These are phyloP conservation scores for Buddleja alternifolia DNA, from an alignment of 257 asterid genomes.

Conservation along the genomic window DNA sequence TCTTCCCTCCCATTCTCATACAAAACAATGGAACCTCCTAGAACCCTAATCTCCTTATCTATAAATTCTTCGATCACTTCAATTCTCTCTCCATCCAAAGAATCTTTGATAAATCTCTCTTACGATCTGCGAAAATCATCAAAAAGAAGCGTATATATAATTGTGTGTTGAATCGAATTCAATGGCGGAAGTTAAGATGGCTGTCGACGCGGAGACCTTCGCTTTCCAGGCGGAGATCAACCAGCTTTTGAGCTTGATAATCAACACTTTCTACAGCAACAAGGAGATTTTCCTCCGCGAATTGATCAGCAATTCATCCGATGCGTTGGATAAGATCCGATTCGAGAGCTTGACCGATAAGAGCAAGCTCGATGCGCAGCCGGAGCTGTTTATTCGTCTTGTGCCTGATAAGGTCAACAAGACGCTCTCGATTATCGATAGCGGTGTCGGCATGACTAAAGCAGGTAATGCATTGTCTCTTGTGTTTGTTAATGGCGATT, in stretches of 20 bases:
- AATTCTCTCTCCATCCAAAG: neutral
- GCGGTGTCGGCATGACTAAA: conserved; percentile 55
- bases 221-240: conserved; percentile 53
- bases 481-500: no score
- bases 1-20: neutral
- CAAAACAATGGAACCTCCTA: conserved; percentile 28
- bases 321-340: conserved; percentile 51
- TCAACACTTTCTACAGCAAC: conserved; percentile 52
- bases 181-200: conserved; percentile 48
- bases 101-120: neutral
- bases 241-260: conserved; percentile 46
- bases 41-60: neutral
- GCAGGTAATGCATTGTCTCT: conserved; percentile 34
- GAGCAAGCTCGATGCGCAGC: conserved; percentile 52
- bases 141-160: no score
- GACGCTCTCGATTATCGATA: conserved; percentile 50
- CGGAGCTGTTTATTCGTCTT: conserved; percentile 50
- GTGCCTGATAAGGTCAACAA: conserved; percentile 52
- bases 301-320: conserved; percentile 48
- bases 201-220: conserved; percentile 40
- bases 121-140: neutral
- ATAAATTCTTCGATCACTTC: conserved; percentile 2
- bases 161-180: neutral
- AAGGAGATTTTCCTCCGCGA: conserved; percentile 57
- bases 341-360: conserved; percentile 51